Conservation (phyloP, 2,329 filamentous ascomycete genomes). For the Ascosphaera acerosa region DNA sequence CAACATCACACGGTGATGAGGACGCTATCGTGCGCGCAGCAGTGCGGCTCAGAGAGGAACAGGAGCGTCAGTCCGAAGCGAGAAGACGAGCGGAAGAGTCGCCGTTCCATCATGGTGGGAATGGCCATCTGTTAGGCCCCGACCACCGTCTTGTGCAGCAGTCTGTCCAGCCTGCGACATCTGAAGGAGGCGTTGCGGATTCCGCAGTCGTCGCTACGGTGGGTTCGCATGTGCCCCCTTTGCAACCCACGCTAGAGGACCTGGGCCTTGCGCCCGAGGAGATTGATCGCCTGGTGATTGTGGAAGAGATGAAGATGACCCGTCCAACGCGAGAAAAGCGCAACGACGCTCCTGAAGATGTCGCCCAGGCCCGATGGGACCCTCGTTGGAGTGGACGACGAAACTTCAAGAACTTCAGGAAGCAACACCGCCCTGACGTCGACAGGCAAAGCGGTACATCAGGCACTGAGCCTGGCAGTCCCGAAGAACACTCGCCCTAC, state of each 20-base stretch:
- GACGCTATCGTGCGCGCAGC: background rate
- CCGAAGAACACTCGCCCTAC: background rate
- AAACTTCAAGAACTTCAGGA: constrained; percentile 83
- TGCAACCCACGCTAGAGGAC: background rate
- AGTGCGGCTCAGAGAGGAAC: background rate
- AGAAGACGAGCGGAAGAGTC: background rate
- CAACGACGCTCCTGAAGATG: constrained; percentile 9
- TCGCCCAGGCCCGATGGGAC: constrained; percentile 46
- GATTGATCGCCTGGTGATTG: constrained; percentile 46
- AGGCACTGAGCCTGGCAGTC: background rate
- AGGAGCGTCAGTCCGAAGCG: background rate
- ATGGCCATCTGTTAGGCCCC: background rate
- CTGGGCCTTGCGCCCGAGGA: constrained; percentile 8
- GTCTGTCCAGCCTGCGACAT: no score
- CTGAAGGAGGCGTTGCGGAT: no score
- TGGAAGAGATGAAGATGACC: constrained; percentile 49
- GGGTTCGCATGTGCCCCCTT: background rate
- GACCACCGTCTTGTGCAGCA: background rate
- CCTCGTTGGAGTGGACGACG: constrained; percentile 78
- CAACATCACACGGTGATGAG: background rate
- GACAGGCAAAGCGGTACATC: background rate
- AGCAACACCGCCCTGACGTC: no score
- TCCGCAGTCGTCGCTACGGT: no score
- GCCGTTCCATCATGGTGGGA: background rate
- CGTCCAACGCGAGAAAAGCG: background rate